These are phyloP conservation scores for Apiotrichum akiyoshidainum DNA, from an alignment of 1,284 basidiomycete genomes.

Conservation along the genomic window DNA sequence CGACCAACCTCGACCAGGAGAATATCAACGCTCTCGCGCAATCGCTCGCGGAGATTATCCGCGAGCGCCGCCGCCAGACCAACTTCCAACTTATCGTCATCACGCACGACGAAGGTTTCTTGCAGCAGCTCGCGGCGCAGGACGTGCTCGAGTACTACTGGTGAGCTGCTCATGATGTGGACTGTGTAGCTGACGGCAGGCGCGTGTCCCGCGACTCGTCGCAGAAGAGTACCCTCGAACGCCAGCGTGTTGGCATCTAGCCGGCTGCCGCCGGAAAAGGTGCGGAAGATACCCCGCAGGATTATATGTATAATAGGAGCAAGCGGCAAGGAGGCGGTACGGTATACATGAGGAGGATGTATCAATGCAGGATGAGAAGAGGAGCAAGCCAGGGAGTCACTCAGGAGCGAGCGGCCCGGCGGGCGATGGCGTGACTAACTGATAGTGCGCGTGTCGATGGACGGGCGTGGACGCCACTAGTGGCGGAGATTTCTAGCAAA, in stretches of 20 bases:
- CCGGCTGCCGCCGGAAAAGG: too few relatives aligned
- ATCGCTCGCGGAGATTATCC: conserved; percentile 89
- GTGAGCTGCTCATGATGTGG: conserved; percentile 54
- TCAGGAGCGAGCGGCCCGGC: too few relatives aligned
- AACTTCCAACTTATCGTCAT: conserved; percentile 99
- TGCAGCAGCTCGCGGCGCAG: conserved; percentile 64
- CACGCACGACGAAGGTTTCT: conserved; percentile 77
- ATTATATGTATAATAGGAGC: neutral
- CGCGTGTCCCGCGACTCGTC: conserved; percentile 49
- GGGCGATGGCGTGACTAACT: too few relatives aligned
- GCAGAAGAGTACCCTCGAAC: conserved; percentile 51
- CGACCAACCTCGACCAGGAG: conserved; percentile 93
- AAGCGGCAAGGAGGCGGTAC: too few relatives aligned
- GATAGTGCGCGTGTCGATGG: too few relatives aligned
- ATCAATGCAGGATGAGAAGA: neutral
- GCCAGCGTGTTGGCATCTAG: conserved; percentile 37
- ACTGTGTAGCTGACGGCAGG: conserved; percentile 25
- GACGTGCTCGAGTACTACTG: conserved; percentile 91
- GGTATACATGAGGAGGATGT: neutral
- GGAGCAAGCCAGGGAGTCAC: too few relatives aligned
- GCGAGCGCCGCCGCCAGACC: conserved; percentile 78
- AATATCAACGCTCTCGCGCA: conserved; percentile 92
- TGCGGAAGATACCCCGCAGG: conserved; percentile 4
- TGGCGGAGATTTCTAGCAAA: too few relatives aligned
- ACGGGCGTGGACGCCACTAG: too few relatives aligned